Evolutionary conservation across 225 moss, liverwort and hornwort genomes (phyloP), one percentile per base, ranked within the genome.

Genomic region (Pleurozium schreberi): DNA sequence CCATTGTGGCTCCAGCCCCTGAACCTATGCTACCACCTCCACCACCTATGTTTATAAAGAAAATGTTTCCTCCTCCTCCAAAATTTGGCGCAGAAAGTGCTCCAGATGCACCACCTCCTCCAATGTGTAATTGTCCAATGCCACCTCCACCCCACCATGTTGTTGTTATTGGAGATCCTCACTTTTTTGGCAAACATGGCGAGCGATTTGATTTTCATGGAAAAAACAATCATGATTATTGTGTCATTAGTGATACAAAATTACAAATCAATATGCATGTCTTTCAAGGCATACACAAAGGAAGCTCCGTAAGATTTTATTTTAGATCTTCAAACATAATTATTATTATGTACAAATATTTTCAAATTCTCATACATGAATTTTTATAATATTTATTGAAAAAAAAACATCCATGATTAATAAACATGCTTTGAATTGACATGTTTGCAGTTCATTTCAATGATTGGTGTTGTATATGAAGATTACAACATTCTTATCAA

Each of bases 141-240:
- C 21, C 74, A 80, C 53, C 82, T 55, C 47, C 59, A 43, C 33
- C 80, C 14, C 85, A 79, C 25, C 62, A 89, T 47, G 87, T 89
- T 49, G 58, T 57, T 87, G 52, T 92, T 25, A 42, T 62, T 30
- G 90, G 89, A 76, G 89, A 93, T 81, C 91, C 91, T 62, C 89
- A 90, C 49, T 90, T 90, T 30, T 89, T 89, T 81, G 91, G 91
- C 21, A 87, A 85, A 89, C 91, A 92, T 74, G 91, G 91, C 23
- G 91, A 92, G 43, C 73, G 87, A 18, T 92, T 89, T 61, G 87
- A 92, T 89, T 92, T 92, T 42, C 91, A 92, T 69, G 91, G 89
- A 50, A 85, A 85, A 79, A 87, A 85, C 33, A 87, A 92, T n/a
- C 89, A 57, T 4, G n/a, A 92, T 83, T 92, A 92, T 62, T 89